A percentile compares a stretch with the other conserved stretches of the same genome.
Evolutionary conservation across 768 basidiomycete species (phyloP).

Genomic region (Tephrocybe sp.): DNA sequence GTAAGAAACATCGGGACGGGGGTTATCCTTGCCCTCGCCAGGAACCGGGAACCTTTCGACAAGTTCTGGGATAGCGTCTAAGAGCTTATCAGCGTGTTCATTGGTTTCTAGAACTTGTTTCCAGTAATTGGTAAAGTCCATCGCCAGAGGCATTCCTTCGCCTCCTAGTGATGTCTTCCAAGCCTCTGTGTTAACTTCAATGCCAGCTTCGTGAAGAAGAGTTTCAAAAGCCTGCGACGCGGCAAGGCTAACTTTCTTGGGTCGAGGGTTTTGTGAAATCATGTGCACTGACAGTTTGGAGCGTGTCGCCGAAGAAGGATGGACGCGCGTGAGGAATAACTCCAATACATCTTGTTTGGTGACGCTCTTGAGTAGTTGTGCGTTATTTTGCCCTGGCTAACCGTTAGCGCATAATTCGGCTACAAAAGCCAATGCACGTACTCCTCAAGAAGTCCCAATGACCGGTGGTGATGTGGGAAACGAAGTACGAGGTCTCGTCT

Average conservation of each 20-base stretch:
- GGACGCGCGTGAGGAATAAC: slow-evolving; percentile 67
- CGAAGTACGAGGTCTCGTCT: slow-evolving; percentile 74
- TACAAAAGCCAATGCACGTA: slow-evolving; percentile 36
- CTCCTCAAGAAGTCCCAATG: slow-evolving; percentile 86
- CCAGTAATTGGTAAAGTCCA: slow-evolving; percentile 69
- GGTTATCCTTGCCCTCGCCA: slow-evolving; percentile 46
- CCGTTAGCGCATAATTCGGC: slow-evolving; percentile 9
- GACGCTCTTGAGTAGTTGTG: slow-evolving; percentile 56
- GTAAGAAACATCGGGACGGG: slow-evolving; percentile 49
- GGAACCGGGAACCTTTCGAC: slow-evolving; percentile 54
- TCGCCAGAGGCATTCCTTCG: slow-evolving; percentile 52
- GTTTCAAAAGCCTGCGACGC: slow-evolving; percentile 63
- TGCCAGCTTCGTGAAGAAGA: slow-evolving; percentile 43
- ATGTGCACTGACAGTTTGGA: slow-evolving; percentile 85
- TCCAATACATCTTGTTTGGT: slow-evolving; percentile 73
- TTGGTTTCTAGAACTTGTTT: slow-evolving; percentile 37
- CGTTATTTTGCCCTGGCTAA: slow-evolving; percentile 67
- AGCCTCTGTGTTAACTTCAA: slow-evolving; percentile 48
- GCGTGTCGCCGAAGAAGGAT: slow-evolving; percentile 65
- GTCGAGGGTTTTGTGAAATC: slow-evolving; percentile 62
- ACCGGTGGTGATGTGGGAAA: slow-evolving; percentile 69
- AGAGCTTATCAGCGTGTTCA: slow-evolving; percentile 42
- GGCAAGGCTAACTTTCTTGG: slow-evolving; percentile 58
- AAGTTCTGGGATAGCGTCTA: slow-evolving; percentile 55
- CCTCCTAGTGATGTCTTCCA: slow-evolving; percentile 53